Evolutionary conservation across 768 basidiomycete genomes (phyloP), one percentile per base, ranked within the genome.

Genomic region (Scleroderma bovista): DNA sequence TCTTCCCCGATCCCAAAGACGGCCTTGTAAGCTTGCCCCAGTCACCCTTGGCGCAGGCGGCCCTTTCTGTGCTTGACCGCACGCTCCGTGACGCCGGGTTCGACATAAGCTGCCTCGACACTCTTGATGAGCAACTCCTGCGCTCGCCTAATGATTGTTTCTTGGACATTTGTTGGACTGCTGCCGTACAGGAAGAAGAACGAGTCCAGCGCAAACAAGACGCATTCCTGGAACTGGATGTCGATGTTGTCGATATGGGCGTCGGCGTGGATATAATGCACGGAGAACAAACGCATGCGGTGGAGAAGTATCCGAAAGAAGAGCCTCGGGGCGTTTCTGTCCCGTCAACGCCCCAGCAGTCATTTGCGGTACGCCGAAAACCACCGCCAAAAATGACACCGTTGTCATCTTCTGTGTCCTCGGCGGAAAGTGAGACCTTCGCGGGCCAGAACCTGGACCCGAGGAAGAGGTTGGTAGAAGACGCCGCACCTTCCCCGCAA

Each of bases 71-170:
- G 17, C 23, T 16, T 6, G 67, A 69, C 23, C 63, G 62, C 26
- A 55, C 67, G 6, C 43, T 54, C 23, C 64, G 64, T 19, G 65
- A 65, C 26, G 62, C 66, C 16, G 64, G 67, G 26, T 50, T 75
- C 57, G 70, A 75, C 54, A 51, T 58, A 1, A 59, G 65, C 2
- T 72, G 72, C 42, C 53, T 75, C 19, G 58, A 67, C 26, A 54
- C 56, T 9, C 59, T 75, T 7, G 74, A 75, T 53, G 66, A 72
- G 44, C 64, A 72, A 33, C 70, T 75, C 4, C 61, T 75, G 1
- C 50, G 60, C 33, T 60, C 65, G n/a, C 74, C 74, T 22, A 43
- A 62, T 33, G 68, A 68, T 16, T 67, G 65, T 13, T 75, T 75
- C 51, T 64, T 62, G 8, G 75, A 74, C 15, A 43, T 67, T 10